Evolutionary conservation across 148 eudicot species (phyloP), one percentile per base, ranked within the genome.

Genomic region (Diospyros kaki): DNA sequence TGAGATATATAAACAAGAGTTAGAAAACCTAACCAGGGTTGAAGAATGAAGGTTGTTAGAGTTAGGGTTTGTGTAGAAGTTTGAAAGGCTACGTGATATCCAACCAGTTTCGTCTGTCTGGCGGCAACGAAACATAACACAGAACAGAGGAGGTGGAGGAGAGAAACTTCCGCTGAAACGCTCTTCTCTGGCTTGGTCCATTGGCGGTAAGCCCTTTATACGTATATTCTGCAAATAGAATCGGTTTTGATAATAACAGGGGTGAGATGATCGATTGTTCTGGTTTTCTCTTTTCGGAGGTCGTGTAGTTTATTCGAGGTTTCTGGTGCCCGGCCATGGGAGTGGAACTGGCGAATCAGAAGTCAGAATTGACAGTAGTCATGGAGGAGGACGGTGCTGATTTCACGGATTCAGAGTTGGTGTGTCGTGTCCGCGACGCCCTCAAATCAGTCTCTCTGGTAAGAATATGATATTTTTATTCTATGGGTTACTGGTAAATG

Each of bases 391-490:
- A 28, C 28, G 28, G 28, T 64, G 81, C 66, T 56, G 73, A 69
- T 76, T 79, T 74, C 14, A 75, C 55, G 2, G 97, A 91, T 75
- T 83, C 74, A 53, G 81, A 88, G 46, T 43, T 86, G 64, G 80
- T 77, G 11, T 64, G 60, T 75, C 84, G 76, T 71, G 84, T 92
- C 67, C 82, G 88, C 15, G 45, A 73, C 8, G 89, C 94, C 46
- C 92, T 92, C 18, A 83, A 59, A 66, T 69, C 87, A 18, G 90
- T 71, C 67, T 38, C 69, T 10, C 2, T 14, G 88, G 97, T 92
- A 80, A 45, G 52, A 58, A 58, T 64, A 0, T 28, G 28, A 28
- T 28, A 28, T 28, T 28, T 28, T 28, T 28, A 28, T 28, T 28
- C 28, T 28, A 28, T 28, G 28, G 28, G 28, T 28, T 28, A 28